A percentile compares a stretch with the other conserved stretches of the same genome.
Conservation (phyloP, 2,329 filamentous ascomycete genomes). For the Fusarium armeniacum region DNA sequence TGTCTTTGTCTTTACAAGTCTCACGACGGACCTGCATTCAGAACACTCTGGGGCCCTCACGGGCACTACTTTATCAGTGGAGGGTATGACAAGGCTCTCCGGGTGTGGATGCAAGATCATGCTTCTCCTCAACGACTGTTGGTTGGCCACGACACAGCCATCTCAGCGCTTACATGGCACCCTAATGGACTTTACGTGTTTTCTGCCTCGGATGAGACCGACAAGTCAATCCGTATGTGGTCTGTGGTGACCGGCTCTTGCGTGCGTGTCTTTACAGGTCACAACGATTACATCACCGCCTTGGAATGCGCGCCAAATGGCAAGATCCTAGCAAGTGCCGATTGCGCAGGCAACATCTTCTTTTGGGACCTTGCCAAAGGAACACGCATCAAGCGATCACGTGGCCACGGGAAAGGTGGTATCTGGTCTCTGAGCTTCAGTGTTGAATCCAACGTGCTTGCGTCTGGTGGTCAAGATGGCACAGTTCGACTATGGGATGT, state of each 20-base stretch:
- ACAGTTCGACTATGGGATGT: slow-evolving; percentile 97
- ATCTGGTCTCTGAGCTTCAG: slow-evolving; percentile 96
- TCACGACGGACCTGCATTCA: slow-evolving; percentile 90
- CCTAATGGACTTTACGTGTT: slow-evolving; percentile 95
- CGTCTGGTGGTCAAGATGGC: slow-evolving; percentile 90
- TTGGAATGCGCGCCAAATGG: slow-evolving; percentile 90
- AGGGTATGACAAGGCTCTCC: slow-evolving; percentile 89
- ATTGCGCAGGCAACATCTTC: slow-evolving; percentile 89
- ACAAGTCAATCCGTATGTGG: slow-evolving; percentile 98
- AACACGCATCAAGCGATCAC: slow-evolving; percentile 88
- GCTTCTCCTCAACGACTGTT: slow-evolving; percentile 90
- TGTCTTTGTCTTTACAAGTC: slow-evolving; percentile 95
- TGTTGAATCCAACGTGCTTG: slow-evolving; percentile 89
- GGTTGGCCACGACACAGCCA: slow-evolving; percentile 91
- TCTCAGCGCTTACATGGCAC: slow-evolving; percentile 94
- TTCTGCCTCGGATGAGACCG: slow-evolving; percentile 85
- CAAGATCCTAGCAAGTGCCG: slow-evolving; percentile 90
- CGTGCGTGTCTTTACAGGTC: slow-evolving; percentile 92
- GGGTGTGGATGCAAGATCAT: slow-evolving; percentile 93
- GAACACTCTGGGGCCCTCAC: slow-evolving; percentile 89
- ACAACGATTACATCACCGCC: slow-evolving; percentile 87
- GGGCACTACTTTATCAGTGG: slow-evolving; percentile 95
- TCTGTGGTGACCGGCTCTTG: slow-evolving; percentile 88
- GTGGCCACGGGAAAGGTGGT: slow-evolving; percentile 92
- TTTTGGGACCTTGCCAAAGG: slow-evolving; percentile 95